Evolutionary conservation across 345 rosid species (phyloP), one percentile per base, ranked within the genome.

Genomic region (Populus alba): DNA sequence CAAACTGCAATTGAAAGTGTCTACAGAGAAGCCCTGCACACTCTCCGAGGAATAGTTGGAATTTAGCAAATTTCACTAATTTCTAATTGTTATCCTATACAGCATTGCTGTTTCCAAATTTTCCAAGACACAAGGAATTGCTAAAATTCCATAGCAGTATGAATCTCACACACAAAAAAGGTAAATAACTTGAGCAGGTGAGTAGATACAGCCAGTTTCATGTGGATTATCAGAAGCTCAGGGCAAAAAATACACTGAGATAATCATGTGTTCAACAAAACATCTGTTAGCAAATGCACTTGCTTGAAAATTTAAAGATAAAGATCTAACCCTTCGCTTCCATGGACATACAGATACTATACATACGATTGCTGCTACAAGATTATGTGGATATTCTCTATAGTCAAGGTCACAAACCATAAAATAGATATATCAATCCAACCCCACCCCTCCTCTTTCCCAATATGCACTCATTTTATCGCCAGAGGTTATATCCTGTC

Each of bases 11-110:
- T 57, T 80, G 81, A 72, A 88, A 63, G 78, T 79, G 68, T 90
- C 91, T 72, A 85, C 41, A 55, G 88, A 86, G 84, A 91, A 88
- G 73, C 68, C 87, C 90, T 88, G 91, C 92, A 87, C 31, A 39
- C 74, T 77, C 83, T 31, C 78, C 78, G 1, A 68, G 12, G 47
- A 69, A 76, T 73, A 22, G 66, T 75, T 66, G 83, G 76, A 69
- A 79, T 77, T 80, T 37, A 45, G 73, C 70, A 49, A 53, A 55
- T 62, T 72, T 37, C 35, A 65, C 33, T 17, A 12, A 18, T 65
- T 63, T 29, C 27, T 23, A 4, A 75, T 47, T 29, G n/a, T 75
- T 49, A 45, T 45, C n/a, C 29, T 45, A 12, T 6, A 63, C 16
- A 43, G 65, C 55, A 62, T 39, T 33, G 16, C 27, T 33, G n/a